phyloP scores from a whole-genome alignment of 495 filamentous ascomycete genomes.

The Penicillium pulvis region DNA sequence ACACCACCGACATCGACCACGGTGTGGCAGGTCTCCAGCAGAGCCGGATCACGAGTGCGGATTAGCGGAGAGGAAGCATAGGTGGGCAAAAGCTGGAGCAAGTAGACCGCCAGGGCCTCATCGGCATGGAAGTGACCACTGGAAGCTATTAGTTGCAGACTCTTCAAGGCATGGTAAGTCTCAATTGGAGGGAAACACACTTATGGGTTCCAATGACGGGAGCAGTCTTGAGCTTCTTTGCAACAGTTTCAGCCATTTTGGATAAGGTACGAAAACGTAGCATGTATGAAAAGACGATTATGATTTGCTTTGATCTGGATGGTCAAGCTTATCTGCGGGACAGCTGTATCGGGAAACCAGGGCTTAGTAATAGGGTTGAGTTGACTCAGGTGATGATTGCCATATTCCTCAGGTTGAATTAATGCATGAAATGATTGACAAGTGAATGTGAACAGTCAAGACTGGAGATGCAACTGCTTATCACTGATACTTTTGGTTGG shows the following conservation, averaged over 20 bases:
- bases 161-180: not conserved
- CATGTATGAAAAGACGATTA: slow-evolving; percentile 24
- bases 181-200: slow-evolving; percentile 33
- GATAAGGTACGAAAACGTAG: slow-evolving; percentile 34
- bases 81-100: slow-evolving; percentile 84
- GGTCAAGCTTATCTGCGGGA: slow-evolving; percentile 24
- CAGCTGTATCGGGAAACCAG: slow-evolving; percentile 26
- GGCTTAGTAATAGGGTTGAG: slow-evolving; percentile 18
- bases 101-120: slow-evolving; percentile 95
- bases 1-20: slow-evolving; percentile 95
- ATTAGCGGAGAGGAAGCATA: slow-evolving; percentile 76
- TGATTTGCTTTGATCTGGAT: slow-evolving; percentile 24
- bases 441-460: no score
- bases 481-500: no score
- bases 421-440: no score
- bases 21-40: slow-evolving; percentile 82
- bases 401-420: not conserved
- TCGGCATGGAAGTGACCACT: slow-evolving; percentile 98
- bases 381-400: slow-evolving; percentile 10
- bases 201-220: slow-evolving; percentile 87
- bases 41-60: slow-evolving; percentile 80
- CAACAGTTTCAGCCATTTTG: slow-evolving; percentile 63
- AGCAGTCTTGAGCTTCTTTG: slow-evolving; percentile 71
- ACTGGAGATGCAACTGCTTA: no score
- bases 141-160: slow-evolving; percentile 12